Evolutionary conservation across 768 basidiomycete genomes (phyloP), one percentile per base, ranked within the genome.

Genomic region (Pleurotus sapidus): DNA sequence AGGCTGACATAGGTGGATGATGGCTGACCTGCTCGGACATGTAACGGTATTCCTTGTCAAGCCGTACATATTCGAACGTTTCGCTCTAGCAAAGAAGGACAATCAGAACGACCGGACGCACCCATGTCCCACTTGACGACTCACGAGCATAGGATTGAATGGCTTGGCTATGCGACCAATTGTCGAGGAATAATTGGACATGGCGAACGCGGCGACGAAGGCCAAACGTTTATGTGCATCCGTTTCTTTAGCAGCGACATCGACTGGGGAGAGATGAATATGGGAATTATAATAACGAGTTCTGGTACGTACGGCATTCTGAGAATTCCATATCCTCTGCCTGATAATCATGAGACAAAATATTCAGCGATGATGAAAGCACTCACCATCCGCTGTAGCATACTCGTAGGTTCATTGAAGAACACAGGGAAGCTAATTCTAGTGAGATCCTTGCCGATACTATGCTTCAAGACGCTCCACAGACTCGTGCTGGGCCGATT

Each of bases 321-420:
- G 91, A 88, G 72, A 95, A 97, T 70, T 97, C 95, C 93, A 96
- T 96, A 71, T 98, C 95, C 73, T 98, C 95, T 9, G 95, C 91
- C 75, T 76, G 45, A 18, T 45, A 30, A 61, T 54, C 24, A 17
- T 49, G 23, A 56, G 24, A 58, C 60, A 42, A 63, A 27, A 20
- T 40, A 27, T 23, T 59, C 11, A 49, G 20, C 9, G 46, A 39
- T 37, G 27, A 38, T 7, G 6, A 5, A 23, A 12, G 3, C 5
- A 71, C 77, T 49, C 62, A 85, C 89, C 92, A 98, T 98, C 49
- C 95, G 77, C 74, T 98, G 93, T 59, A 98, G 69, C 95, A 98
- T 98, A 66, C 92, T 95, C 49, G 95, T 97, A 25, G 93, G 91
- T 70, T 93, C 91, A 69, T 94, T 95, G 66, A 93, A 94, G 68